Conservation (phyloP, 1,284 basidiomycete genomes). For the Termitomyces sp. region DNA sequence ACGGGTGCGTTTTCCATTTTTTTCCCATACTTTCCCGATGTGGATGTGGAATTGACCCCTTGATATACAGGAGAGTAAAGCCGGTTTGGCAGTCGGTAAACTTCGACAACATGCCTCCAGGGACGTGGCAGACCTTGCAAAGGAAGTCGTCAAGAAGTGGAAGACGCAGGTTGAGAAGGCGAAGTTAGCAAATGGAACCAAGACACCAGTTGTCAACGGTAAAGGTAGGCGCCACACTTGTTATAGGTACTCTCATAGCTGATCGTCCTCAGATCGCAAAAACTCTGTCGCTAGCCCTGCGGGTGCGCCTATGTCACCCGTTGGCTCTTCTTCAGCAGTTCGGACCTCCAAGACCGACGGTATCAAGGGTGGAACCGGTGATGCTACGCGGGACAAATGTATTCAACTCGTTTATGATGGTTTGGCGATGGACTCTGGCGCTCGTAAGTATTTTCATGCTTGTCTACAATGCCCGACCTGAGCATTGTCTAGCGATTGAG, state of each 20-base stretch:
- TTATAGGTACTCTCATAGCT: not conserved
- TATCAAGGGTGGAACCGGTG: constrained; percentile 56
- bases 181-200: constrained; percentile 37
- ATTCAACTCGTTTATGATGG: constrained; percentile 90
- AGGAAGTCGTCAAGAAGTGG: constrained; percentile 92
- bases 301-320: constrained; percentile 43
- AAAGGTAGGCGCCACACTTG: constrained; percentile 30
- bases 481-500: constrained; percentile 48
- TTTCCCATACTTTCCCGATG: constrained; percentile 16
- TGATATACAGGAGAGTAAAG: constrained; percentile 74
- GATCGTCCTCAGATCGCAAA: constrained; percentile 29
- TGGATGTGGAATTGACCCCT: constrained; percentile 14
- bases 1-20: constrained; percentile 59
- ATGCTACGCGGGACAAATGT: constrained; percentile 84
- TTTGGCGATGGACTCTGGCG: constrained; percentile 77
- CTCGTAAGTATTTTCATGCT: constrained; percentile 56
- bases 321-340: constrained; percentile 29
- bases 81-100: constrained; percentile 90
- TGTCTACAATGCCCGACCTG: constrained; percentile 2
- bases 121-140: constrained; percentile 78
- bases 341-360: constrained; percentile 71
- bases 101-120: constrained; percentile 72
- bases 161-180: constrained; percentile 81
- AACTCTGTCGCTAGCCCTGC: constrained; percentile 29
- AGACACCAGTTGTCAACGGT: constrained; percentile 9